Percentiles rank a stretch among this genome's conserved stretches.
Evolutionary conservation across 1,139 yeast species (phyloP).

Genomic region (Suhomyces yuchorum): DNA sequence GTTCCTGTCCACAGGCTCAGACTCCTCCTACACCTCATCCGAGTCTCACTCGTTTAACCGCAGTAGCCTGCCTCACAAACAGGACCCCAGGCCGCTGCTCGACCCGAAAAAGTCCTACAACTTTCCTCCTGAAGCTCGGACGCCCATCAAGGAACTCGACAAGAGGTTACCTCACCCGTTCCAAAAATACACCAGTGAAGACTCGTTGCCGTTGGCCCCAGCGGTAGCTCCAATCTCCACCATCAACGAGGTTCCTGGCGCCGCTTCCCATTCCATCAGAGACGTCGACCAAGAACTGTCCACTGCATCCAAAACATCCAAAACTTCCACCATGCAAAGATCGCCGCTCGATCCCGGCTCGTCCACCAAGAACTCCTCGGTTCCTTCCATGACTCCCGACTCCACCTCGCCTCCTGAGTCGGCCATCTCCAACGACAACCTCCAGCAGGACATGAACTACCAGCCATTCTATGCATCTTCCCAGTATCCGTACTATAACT

Average conservation of each 20-base stretch:
- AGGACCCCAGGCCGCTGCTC: slow-evolving; percentile 1
- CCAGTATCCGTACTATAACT: slow-evolving; percentile 11
- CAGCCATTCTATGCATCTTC: slow-evolving; percentile 9
- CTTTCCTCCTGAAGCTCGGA: slow-evolving; percentile 4
- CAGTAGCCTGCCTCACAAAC: slow-evolving; percentile 1
- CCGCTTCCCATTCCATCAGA: not conserved
- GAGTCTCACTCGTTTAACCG: slow-evolving; percentile 22
- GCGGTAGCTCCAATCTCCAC: not conserved
- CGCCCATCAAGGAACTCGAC: slow-evolving; percentile 12
- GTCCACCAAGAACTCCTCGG: not conserved
- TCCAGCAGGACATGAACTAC: slow-evolving; percentile 3
- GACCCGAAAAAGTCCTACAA: slow-evolving; percentile 5
- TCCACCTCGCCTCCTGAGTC: slow-evolving; percentile 13
- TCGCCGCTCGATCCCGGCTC: slow-evolving; percentile 7
- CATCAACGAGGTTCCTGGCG: slow-evolving; percentile 1
- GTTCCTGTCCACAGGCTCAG: slow-evolving; percentile 36
- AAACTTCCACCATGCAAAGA: not conserved
- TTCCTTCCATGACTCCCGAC: slow-evolving; percentile 7
- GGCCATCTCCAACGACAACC: slow-evolving; percentile 10
- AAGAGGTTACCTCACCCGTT: slow-evolving; percentile 13
- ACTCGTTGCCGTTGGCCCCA: slow-evolving; percentile 6
- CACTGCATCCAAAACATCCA: not conserved
- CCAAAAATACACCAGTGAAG: slow-evolving; percentile 9
- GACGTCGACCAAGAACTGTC: not conserved
- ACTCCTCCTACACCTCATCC: slow-evolving; percentile 36